Percentiles rank a stretch among this genome's conserved stretches.
Evolutionary conservation across 768 basidiomycete genomes (phyloP).

Genomic region (Sistotremastrum niveocremeum): DNA sequence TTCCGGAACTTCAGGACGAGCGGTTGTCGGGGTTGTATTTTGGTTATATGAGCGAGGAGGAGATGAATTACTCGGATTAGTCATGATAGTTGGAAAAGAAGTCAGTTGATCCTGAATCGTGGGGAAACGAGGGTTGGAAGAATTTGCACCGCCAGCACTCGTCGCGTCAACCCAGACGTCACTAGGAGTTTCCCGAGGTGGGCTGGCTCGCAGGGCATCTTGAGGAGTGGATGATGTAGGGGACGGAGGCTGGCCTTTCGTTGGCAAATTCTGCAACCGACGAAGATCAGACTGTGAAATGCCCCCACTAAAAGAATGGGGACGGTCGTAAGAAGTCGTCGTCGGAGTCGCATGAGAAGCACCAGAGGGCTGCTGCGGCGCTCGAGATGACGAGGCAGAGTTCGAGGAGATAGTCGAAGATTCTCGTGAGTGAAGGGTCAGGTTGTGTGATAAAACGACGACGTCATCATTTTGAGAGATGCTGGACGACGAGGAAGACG

Average conservation of each 20-base stretch:
- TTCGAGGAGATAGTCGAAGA: constrained; percentile 69
- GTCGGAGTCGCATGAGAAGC: constrained; percentile 3
- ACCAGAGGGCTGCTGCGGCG: neutral
- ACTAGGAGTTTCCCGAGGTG: no score
- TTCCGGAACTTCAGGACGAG: constrained; percentile 3
- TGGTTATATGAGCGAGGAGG: no score
- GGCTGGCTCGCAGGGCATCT: no score
- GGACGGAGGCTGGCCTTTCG: constrained; percentile 21
- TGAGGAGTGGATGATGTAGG: no score
- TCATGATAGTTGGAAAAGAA: no score
- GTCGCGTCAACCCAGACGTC: no score
- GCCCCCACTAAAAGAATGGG: constrained; percentile 72
- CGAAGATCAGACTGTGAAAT: constrained; percentile 61
- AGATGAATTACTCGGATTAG: no score
- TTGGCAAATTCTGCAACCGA: constrained; percentile 47
- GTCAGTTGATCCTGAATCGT: no score
- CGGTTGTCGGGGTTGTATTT: no score
- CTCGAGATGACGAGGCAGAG: constrained; percentile 42
- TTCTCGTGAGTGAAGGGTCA: constrained; percentile 59
- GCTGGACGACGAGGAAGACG: constrained; percentile 50
- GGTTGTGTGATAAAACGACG: constrained; percentile 44
- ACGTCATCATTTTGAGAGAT: constrained; percentile 12
- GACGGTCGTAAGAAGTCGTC: constrained; percentile 55
- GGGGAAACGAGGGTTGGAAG: no score
- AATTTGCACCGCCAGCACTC: no score